Evolutionary conservation across 2,329 filamentous ascomycete species (phyloP).

Genomic region (Neofusicoccum sp.): DNA sequence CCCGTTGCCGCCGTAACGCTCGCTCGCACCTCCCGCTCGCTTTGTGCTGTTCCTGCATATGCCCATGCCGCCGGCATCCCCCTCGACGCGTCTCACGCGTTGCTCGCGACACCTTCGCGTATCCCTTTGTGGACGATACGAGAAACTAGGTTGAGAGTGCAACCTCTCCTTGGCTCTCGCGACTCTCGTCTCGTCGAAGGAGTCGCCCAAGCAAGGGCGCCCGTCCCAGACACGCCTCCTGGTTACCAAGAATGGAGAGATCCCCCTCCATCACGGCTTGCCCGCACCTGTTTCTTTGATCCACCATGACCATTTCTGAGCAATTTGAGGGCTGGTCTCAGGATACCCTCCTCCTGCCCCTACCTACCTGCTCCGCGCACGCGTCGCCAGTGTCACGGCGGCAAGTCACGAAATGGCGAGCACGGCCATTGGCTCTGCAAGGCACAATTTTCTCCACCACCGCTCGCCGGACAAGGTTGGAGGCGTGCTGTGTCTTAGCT

Average conservation of each 20-base stretch:
- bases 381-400: conserved; percentile 14
- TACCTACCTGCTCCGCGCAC: conserved; percentile 16
- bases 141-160: conserved; percentile 16
- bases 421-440: conserved; percentile 31
- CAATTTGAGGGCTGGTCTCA: conserved; percentile 10
- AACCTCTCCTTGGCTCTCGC: conserved; percentile 5
- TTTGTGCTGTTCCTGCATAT: conserved; percentile 16
- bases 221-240: conserved; percentile 14
- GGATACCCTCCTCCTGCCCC: conserved; percentile 4
- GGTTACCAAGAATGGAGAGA: conserved; percentile 17
- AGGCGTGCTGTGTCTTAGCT: conserved; percentile 11
- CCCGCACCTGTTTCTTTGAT: conserved; percentile 17
- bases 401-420: conserved; percentile 17
- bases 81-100: conserved; percentile 17
- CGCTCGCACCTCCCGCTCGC: not conserved
- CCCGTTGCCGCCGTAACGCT: not conserved
- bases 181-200: not conserved
- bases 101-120: conserved; percentile 6
- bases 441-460: conserved; percentile 30
- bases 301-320: conserved; percentile 5
- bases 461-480: not conserved
- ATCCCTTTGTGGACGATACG: conserved; percentile 14
- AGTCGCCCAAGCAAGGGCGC: conserved; percentile 16
- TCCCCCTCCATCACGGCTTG: not conserved
- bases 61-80: conserved; percentile 7